Evolutionary conservation across 2,329 filamentous ascomycete species (phyloP).

Genomic region (Venturia oleaginea): DNA sequence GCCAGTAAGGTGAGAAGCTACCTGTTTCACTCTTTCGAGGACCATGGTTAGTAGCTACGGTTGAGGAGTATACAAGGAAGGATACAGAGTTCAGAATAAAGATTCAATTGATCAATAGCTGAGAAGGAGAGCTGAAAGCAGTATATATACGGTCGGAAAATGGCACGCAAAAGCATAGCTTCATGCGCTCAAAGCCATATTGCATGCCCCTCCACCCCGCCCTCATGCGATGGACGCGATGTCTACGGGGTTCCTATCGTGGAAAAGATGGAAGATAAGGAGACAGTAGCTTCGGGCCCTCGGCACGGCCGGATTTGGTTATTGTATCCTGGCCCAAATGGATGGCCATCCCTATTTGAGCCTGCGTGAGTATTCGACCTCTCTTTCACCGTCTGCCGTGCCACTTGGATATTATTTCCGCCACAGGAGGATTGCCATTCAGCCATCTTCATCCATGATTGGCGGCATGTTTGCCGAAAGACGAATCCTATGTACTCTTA

Average conservation of each 20-base stretch:
- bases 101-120: background rate
- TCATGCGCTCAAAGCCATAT: background rate
- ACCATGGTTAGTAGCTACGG: conserved; percentile 28
- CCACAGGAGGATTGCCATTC: background rate
- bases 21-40: conserved; percentile 54
- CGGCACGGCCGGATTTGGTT: background rate
- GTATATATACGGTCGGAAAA: background rate
- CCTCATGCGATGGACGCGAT: background rate
- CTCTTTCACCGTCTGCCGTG: background rate
- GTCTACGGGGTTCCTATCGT: background rate
- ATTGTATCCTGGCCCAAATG: background rate
- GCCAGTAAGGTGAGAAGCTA: conserved; percentile 53
- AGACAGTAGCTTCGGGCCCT: background rate
- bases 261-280: background rate
- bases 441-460: background rate
- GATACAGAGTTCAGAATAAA: background rate
- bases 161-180: background rate
- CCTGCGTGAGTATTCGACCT: background rate
- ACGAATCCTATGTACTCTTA: too few species aligned
- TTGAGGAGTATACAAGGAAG: background rate
- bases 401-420: background rate
- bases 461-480: too few species aligned
- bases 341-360: background rate
- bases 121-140: background rate
- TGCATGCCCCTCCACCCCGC: conserved; percentile 1